phyloP scores from a whole-genome alignment of 345 rosid genomes.

The Lenwebbia sp. region DNA sequence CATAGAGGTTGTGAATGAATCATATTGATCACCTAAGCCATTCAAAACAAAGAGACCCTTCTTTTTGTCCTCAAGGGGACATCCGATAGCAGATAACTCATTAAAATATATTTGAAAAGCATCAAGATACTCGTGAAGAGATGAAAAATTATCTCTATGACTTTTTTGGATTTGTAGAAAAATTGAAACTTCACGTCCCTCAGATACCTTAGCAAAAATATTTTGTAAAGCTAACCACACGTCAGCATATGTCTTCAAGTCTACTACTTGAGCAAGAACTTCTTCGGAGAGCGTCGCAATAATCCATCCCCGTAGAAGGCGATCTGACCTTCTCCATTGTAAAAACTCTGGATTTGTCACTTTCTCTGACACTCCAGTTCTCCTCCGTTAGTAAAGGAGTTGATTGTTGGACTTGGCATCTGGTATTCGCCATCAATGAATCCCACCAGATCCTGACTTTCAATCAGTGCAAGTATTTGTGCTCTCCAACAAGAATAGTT shows the following conservation, averaged over 20 bases:
- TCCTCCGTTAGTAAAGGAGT: neutral
- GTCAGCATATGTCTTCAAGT: fast-evolving
- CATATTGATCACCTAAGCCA: neutral
- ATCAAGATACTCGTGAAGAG: neutral
- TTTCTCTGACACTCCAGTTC: neutral
- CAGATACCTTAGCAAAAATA: neutral
- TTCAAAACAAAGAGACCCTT: neutral
- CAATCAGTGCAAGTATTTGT: neutral
- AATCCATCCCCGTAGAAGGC: neutral
- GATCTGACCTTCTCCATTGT: neutral
- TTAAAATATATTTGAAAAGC: neutral
- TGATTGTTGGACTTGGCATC: neutral
- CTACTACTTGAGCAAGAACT: neutral
- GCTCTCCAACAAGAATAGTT: neutral
- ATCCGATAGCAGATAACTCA: neutral
- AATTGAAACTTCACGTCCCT: neutral
- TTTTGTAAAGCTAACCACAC: neutral
- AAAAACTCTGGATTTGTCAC: neutral
- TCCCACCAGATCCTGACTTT: neutral
- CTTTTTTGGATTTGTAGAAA: neutral
- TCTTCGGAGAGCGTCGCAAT: neutral
- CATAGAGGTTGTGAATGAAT: neutral
- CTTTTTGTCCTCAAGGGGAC: neutral
- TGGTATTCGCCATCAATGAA: neutral
- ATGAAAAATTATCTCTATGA: neutral